Conservation (phyloP, 2,329 filamentous ascomycete species). For the Cladophialophora bantiana region DNA sequence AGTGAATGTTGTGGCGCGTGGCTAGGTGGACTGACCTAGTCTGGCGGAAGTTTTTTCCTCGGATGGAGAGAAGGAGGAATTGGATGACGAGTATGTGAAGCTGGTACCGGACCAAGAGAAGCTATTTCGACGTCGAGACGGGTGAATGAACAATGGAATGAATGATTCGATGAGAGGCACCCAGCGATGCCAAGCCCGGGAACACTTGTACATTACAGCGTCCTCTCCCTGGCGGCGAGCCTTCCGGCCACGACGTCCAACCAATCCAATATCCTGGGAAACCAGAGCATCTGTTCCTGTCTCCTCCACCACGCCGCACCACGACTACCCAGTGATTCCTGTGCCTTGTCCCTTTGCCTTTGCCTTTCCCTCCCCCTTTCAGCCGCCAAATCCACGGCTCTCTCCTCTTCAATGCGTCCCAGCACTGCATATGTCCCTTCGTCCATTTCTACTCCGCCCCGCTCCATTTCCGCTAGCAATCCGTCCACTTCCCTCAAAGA, state of each 20-base stretch:
- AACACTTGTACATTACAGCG: background rate
- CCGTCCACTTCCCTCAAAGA: slow-evolving; percentile 50
- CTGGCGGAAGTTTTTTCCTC: too few relatives aligned
- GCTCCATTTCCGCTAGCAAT: slow-evolving; percentile 54
- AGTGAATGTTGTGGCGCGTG: too few relatives aligned
- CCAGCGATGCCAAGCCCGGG: too few relatives aligned
- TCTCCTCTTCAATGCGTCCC: slow-evolving; percentile 29
- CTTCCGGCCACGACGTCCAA: slow-evolving; percentile 21
- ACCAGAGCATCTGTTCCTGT: slow-evolving; percentile 36
- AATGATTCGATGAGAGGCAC: too few relatives aligned
- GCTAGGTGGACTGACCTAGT: too few relatives aligned
- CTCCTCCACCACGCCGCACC: slow-evolving; percentile 33
- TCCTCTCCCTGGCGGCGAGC: slow-evolving; percentile 14
- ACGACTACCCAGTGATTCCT: slow-evolving; percentile 5
- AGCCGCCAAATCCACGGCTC: slow-evolving; percentile 21
- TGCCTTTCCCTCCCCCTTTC: background rate
- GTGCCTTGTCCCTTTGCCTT: background rate
- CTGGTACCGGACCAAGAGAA: too few relatives aligned
- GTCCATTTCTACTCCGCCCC: slow-evolving; percentile 50
- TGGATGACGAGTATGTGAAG: too few relatives aligned
- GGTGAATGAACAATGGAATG: too few relatives aligned
- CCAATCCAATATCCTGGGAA: slow-evolving; percentile 33
- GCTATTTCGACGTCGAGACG: too few relatives aligned
- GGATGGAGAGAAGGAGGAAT: too few relatives aligned
- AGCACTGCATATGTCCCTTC: slow-evolving; percentile 43